These are phyloP conservation scores for Manihot esculenta DNA, from an alignment of 441 rosid species.

Conservation along the genomic window DNA sequence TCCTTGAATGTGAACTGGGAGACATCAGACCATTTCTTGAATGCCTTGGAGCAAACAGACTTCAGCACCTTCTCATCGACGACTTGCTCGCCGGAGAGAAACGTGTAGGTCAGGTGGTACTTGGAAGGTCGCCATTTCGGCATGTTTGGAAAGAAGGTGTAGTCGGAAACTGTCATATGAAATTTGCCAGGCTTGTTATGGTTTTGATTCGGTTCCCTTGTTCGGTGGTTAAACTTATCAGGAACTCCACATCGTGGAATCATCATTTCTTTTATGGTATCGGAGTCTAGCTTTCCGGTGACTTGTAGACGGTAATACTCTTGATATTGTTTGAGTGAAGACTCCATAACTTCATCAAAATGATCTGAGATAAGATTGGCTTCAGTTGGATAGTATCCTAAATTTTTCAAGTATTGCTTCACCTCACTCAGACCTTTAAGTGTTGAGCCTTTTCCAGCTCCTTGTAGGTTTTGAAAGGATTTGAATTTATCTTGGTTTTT, in stretches of 20 bases:
- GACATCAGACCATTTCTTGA: constrained; percentile 8
- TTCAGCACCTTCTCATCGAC: not conserved
- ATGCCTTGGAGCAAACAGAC: constrained; percentile 6
- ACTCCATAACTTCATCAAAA: constrained; percentile 35
- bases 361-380: constrained; percentile 15
- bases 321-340: constrained; percentile 35
- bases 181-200: too few species aligned
- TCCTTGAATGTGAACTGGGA: constrained; percentile 12
- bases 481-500: not conserved
- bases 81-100: not conserved
- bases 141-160: too few species aligned
- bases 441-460: constrained; percentile 22
- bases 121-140: constrained; percentile 3
- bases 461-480: constrained; percentile 13
- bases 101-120: constrained; percentile 7
- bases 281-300: constrained; percentile 32
- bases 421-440: constrained; percentile 22
- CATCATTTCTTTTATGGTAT: constrained; percentile 27
- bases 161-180: not conserved
- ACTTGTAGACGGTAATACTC: constrained; percentile 25
- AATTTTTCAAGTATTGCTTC: constrained; percentile 22
- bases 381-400: constrained; percentile 16
- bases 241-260: constrained; percentile 35
- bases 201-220: not conserved
- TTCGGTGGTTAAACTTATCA: constrained; percentile 20